Base-by-base conservation (phyloP, 2,329 filamentous ascomycete genomes). In the Chrysoporthe puriensis region DNA sequence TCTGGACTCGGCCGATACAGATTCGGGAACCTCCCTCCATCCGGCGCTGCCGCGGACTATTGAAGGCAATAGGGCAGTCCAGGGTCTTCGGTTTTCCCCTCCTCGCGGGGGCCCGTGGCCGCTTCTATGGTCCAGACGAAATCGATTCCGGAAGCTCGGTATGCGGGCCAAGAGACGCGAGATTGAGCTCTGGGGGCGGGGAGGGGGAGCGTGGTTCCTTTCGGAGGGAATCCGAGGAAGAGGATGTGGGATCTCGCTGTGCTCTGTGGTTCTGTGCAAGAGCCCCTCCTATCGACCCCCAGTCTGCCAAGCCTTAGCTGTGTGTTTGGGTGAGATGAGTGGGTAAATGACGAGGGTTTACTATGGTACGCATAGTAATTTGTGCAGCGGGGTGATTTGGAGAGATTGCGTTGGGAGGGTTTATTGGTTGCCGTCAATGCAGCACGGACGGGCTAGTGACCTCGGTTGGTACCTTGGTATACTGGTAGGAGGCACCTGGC, bases 231-330 rank as follows among this genome's bases (percentile, higher is more conserved):
- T 54, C 21, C 54, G 14, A 16, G n/a, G 5, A 5, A 40, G 32
- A 32, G 4, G 50, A 32, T 32, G 50, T 54, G 50, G 54, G 32
- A 32, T 14, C 6, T 32, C 13, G 50, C 50, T 54, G 50, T 7
- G 11, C 21, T 54, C 50, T 54, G 21, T 54, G 50, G 50, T 54
- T 32, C 26, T 54, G 50, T 54, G 50, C 13, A 54, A 54, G 26
- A 34, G 50, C 50, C 50, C 50, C 50, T 54, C 21, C 26, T 54
- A 54, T 54, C 26, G 50, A 21, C 50, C 50, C 50, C 50, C 50
- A 16, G 50, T 54, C 50, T 34, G 50, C 50, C 50, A 54, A 54
- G 50, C 21, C 50, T 14, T 14, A 14, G 14, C 50, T 32, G 26
- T 54, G 21, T 54, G 32, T 32, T 54, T 21, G 11, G 21, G 50